Evolutionary conservation across 805 yeast genomes (phyloP), one percentile per base, ranked within the genome.

Genomic region (Pichia manshurica): DNA sequence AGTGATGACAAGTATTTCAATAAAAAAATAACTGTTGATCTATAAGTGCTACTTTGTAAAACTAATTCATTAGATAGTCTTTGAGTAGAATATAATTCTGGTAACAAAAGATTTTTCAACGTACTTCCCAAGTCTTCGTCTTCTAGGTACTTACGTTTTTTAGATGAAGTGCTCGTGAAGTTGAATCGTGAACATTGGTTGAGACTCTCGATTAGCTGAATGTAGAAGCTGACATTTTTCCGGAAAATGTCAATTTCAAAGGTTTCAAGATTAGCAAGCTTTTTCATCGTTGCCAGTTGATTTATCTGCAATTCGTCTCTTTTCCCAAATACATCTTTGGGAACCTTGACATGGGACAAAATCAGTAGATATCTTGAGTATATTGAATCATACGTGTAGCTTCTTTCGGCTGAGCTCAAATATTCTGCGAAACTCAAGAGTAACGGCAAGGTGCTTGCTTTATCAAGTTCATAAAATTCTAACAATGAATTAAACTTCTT

Each of bases 311-410:
- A 31, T 19, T 9, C 17, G 35, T 57, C 50, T 12, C 52, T 8
- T 4, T 45, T 21, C 3, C 58, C 59, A 52, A 55, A 60, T 15
- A 33, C 15, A 32, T 38, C 40, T 38, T 33, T 47, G 2, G 39
- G 19, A 15, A 38, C 36, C 32, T 28, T 42, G 3, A 23, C 9
- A 38, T 42, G 34, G 2, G 33, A 16, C 17, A 47, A 33, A 17
- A 47, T 9, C 3, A 37, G 6, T 20, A 10, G 4, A 25, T 32
- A 33, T 16, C 37, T 25, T 3, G 35, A 33, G 7, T 23, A 32
- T n/a, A 46, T 19, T 12, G 57, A 43, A 40, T 59, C 62, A 44
- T 57, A 60, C 7, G 39, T 10, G 8, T 44, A 39, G 12, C 16
- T 15, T 23, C 36, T 43, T 5, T 47, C 22, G 12, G n/a, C 28